Conservation (phyloP, 208 protist species). For the Acanthamoeba comandoni region DNA sequence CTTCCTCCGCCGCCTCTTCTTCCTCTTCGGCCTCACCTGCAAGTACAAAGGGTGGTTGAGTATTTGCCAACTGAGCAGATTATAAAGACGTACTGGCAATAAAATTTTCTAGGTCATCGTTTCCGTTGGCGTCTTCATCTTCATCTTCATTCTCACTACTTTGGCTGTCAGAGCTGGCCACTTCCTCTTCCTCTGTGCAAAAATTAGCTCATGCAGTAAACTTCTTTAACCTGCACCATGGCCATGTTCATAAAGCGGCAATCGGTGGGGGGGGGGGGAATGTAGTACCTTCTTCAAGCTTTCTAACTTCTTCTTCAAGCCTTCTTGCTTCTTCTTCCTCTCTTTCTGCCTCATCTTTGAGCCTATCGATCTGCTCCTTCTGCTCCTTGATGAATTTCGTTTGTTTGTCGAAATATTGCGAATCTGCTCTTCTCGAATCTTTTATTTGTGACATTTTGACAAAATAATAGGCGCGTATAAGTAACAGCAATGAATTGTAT, state of each 20-base stretch:
- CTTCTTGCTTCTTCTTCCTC: background rate
- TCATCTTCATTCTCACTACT: background rate
- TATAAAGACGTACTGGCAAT: no score
- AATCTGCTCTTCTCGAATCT: no score
- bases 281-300: background rate
- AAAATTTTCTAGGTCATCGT: background rate
- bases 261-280: no score
- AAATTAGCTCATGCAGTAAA: no score
- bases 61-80: no score
- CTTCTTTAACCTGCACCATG: no score
- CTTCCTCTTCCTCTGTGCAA: background rate
- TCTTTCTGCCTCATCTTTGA: background rate
- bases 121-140: slow-evolving; percentile 20
- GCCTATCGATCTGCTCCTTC: background rate
- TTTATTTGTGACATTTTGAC: no score
- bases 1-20: no score
- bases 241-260: background rate
- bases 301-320: background rate
- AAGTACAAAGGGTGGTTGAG: no score
- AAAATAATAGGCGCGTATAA: background rate
- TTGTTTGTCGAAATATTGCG: background rate
- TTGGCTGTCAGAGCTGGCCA: background rate
- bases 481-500: background rate
- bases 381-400: background rate
- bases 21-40: no score